Evolutionary conservation across 495 filamentous ascomycete species (phyloP), one percentile per base, ranked within the genome.

Genomic region (Immersiella caudata): DNA sequence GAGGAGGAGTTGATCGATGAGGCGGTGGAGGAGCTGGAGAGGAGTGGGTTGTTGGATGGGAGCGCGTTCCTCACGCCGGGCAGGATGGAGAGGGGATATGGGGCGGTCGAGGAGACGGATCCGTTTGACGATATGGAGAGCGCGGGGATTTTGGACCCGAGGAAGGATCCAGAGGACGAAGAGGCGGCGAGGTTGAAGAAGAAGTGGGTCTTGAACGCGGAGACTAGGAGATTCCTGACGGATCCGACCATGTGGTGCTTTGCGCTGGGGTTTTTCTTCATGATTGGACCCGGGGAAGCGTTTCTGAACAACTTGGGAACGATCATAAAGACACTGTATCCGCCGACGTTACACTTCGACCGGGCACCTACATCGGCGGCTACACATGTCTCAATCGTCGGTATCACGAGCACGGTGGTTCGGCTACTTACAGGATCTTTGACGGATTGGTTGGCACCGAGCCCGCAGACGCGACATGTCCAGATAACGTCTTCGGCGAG

Each of bases 281-380:
- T 96, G 67, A 93, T 91, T 60, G 95, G 95, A 3, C 94, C 95
- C 0, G 94, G 94, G 21, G 95, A 99, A 81, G 90, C 93, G 9
- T 99, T 97, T 78, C 93, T 97, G 73, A 99, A 98, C 80, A 99
- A 99, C 70, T 85, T 99, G 56, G 95, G 95, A 52, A 96, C 94
- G 22, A 89, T 99, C 65, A 92, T 97, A 72, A 89, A 90, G 67
- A 93, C 95, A 1, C 81, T 98, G 11, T 91, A 89, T 63, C 89
- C 92, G 0, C 85, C 87, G 12, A 76, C 81, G 11, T 80, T 83
- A 36, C 67, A 80, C n/a, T 70, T 76, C 26, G 71, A 70, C 4
- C 74, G 79, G 8, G 75, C 83, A 22, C 83, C 87, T 60, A 89
- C 89, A 2, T 86, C 87, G 16, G 86, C 93, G 2, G 93, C 94